These are phyloP conservation scores for Kokia cookei DNA, from an alignment of 441 rosid species.

Conservation along the genomic window DNA sequence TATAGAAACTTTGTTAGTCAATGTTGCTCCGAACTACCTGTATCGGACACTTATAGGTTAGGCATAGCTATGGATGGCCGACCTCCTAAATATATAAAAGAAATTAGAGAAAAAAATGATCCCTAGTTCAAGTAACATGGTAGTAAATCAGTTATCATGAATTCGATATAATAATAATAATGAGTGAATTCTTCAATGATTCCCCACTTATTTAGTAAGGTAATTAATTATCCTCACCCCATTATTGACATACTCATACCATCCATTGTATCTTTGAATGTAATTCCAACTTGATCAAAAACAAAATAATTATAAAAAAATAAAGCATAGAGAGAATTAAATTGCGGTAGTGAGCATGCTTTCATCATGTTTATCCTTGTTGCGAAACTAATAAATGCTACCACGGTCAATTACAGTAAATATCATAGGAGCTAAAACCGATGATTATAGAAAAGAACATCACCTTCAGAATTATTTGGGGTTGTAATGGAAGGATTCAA, in stretches of 20 bases:
- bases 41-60: not conserved
- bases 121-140: not conserved
- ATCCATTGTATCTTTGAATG: not conserved
- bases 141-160: not conserved
- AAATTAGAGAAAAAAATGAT: not conserved
- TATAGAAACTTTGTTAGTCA: not conserved
- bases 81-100: not conserved
- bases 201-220: not conserved
- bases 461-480: slow-evolving; percentile 24
- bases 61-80: not conserved
- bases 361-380: not conserved
- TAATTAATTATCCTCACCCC: not conserved
- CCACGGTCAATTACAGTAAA: no score
- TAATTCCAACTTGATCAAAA: slow-evolving; percentile 2
- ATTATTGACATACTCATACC: not conserved
- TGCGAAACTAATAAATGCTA: no score
- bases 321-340: not conserved
- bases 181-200: not conserved
- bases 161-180: not conserved
- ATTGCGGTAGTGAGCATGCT: not conserved
- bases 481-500: slow-evolving; percentile 17
- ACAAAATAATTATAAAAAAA: not conserved
- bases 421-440: no score
- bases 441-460: not conserved
- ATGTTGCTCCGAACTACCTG: not conserved